These are phyloP conservation scores for Purpureocillium lavendulum DNA, from an alignment of 2,329 filamentous ascomycete genomes.

Conservation along the genomic window DNA sequence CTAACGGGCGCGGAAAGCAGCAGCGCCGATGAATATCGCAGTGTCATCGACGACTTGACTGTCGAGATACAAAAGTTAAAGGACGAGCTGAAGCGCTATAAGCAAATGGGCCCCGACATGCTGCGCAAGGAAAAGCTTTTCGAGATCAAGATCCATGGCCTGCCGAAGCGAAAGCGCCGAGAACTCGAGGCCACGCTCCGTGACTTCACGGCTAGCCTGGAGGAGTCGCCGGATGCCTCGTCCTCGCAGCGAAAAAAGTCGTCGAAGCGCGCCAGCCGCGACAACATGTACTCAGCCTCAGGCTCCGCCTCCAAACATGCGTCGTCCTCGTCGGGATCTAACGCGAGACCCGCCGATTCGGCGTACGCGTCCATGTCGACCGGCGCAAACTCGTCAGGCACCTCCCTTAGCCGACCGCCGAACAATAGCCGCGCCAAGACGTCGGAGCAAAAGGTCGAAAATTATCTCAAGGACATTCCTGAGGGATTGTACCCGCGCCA, in stretches of 20 bases:
- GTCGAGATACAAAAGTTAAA: slow-evolving; percentile 75
- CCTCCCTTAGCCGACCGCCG: slow-evolving; percentile 27
- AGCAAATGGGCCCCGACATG: slow-evolving; percentile 56
- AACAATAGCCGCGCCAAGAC: slow-evolving; percentile 28
- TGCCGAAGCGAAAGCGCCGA: slow-evolving; percentile 64
- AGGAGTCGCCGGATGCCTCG: slow-evolving; percentile 35
- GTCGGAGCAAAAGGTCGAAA: slow-evolving; percentile 55
- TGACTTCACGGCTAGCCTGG: slow-evolving; percentile 59
- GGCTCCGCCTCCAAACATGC: slow-evolving; percentile 41
- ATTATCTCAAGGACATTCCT: slow-evolving; percentile 65
- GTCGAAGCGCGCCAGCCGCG: slow-evolving; percentile 28
- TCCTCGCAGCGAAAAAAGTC: slow-evolving; percentile 31
- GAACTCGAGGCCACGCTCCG: slow-evolving; percentile 68
- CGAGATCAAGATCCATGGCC: slow-evolving; percentile 70
- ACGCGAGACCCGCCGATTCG: slow-evolving; percentile 48
- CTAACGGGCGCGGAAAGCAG: slow-evolving; percentile 39
- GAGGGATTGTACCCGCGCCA: slow-evolving; percentile 57
- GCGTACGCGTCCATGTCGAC: slow-evolving; percentile 62
- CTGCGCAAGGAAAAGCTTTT: slow-evolving; percentile 71
- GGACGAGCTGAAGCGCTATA: slow-evolving; percentile 63
- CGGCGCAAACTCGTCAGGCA: slow-evolving; percentile 35
- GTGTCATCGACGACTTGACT: slow-evolving; percentile 81
- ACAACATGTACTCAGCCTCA: slow-evolving; percentile 30
- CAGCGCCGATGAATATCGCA: slow-evolving; percentile 66
- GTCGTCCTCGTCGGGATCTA: slow-evolving; percentile 43